A percentile compares a stretch with the other conserved stretches of the same genome.
phyloP scores from a whole-genome alignment of 768 basidiomycete species.

The Pleurotus sapidus region DNA sequence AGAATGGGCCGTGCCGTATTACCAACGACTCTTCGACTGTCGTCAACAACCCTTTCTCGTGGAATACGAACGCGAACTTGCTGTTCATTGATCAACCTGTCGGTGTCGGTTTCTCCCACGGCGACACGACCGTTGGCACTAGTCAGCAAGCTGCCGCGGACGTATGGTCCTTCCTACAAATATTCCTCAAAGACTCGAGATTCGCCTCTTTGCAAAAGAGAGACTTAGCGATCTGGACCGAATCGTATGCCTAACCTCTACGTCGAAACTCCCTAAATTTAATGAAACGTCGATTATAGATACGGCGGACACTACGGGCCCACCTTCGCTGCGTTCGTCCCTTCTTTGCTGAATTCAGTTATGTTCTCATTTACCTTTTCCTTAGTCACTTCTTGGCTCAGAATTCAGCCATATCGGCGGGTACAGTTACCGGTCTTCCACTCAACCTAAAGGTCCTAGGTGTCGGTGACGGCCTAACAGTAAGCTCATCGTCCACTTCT shows the following conservation, averaged over 20 bases:
- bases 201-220: slow-evolving; percentile 44
- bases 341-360: neutral
- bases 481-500: slow-evolving; percentile 16
- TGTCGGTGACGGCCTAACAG: slow-evolving; percentile 61
- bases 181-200: slow-evolving; percentile 53
- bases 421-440: slow-evolving; percentile 38
- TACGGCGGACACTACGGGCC: slow-evolving; percentile 76
- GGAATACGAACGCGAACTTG: slow-evolving; percentile 56
- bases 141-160: slow-evolving; percentile 53
- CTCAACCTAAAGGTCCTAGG: slow-evolving; percentile 65
- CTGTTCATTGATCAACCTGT: slow-evolving; percentile 66
- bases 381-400: slow-evolving; percentile 52
- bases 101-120: slow-evolving; percentile 63
- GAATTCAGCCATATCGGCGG: slow-evolving; percentile 52
- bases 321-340: slow-evolving; percentile 51
- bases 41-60: slow-evolving; percentile 49
- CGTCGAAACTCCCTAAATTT: neutral
- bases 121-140: slow-evolving; percentile 44
- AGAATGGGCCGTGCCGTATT: slow-evolving; percentile 72
- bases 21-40: slow-evolving; percentile 50
- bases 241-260: slow-evolving; percentile 37
- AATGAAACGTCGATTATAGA: slow-evolving; percentile 22
- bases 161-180: slow-evolving; percentile 62
- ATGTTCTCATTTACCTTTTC: neutral
- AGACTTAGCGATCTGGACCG: slow-evolving; percentile 61